phyloP scores from a whole-genome alignment of 805 yeast genomes.

The Yamadazyma olivae region DNA sequence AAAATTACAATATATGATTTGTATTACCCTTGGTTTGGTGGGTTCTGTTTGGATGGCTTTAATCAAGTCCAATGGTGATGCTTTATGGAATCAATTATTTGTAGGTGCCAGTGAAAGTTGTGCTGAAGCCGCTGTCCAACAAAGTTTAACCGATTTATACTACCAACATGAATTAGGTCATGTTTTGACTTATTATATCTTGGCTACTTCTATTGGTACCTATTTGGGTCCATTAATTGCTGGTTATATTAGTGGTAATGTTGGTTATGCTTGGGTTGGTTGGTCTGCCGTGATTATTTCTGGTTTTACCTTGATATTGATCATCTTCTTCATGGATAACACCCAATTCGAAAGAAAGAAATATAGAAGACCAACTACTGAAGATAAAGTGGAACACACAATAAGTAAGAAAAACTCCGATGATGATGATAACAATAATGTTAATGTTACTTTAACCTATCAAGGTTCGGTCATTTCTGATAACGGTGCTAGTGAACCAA shows the following conservation, averaged over 20 bases:
- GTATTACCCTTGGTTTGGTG: slow-evolving; percentile 34
- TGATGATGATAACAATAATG: slow-evolving; percentile 4
- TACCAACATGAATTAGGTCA: slow-evolving; percentile 47
- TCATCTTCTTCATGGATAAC: slow-evolving; percentile 52
- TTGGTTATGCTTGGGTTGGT: slow-evolving; percentile 55
- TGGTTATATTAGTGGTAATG: slow-evolving; percentile 49
- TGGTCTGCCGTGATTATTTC: slow-evolving; percentile 45
- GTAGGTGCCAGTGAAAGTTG: slow-evolving; percentile 40
- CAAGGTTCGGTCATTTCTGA: slow-evolving; percentile 44
- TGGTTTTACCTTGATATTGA: slow-evolving; percentile 37
- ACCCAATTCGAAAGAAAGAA: slow-evolving; percentile 43
- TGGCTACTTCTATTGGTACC: slow-evolving; percentile 52
- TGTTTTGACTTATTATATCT: slow-evolving; percentile 50
- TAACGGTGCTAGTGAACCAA: slow-evolving; percentile 26
- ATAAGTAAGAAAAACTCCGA: slow-evolving; percentile 5
- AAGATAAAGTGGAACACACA: not conserved
- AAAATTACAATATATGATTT: slow-evolving; percentile 39
- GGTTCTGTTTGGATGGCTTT: slow-evolving; percentile 48
- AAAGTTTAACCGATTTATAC: slow-evolving; percentile 33
- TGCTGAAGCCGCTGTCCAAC: slow-evolving; percentile 44
- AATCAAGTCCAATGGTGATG: slow-evolving; percentile 31
- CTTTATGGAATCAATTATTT: slow-evolving; percentile 46
- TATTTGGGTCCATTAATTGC: slow-evolving; percentile 59
- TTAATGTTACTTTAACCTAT: slow-evolving; percentile 7
- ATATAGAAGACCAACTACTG: slow-evolving; percentile 10